Evolutionary conservation across 495 filamentous ascomycete genomes (phyloP), one percentile per base, ranked within the genome.

Genomic region (Glarea lozoyensis): DNA sequence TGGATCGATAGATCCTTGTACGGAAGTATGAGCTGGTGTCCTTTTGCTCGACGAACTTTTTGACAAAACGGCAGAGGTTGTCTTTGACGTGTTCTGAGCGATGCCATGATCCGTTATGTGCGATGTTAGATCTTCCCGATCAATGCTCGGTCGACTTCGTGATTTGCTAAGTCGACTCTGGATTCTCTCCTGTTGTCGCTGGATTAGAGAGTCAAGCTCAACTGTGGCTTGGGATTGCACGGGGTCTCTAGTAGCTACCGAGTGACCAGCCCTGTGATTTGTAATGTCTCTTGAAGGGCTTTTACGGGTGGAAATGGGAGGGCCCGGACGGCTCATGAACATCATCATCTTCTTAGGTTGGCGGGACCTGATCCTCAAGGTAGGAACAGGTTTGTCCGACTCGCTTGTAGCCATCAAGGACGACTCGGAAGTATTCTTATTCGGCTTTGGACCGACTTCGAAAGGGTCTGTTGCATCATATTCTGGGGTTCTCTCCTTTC

Each of bases 271-370:
- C n/a, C n/a, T n/a, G n/a, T n/a, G n/a, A n/a, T n/a, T n/a, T n/a
- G n/a, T n/a, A n/a, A n/a, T n/a, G n/a, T n/a, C n/a, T n/a, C n/a
- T n/a, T n/a, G n/a, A n/a, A n/a, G n/a, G n/a, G n/a, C n/a, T n/a
- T n/a, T n/a, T n/a, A n/a, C n/a, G n/a, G n/a, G n/a, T n/a, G n/a
- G n/a, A n/a, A n/a, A n/a, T n/a, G n/a, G 37, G 39, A 30, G 54
- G 40, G 15, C 18, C 36, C 4, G 50, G 37, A 16, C 33, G 36
- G 21, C 43, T 48, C 44, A 47, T 48, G 22, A 53, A 37, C 55
- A 58, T 54, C 44, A 58, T 45, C 55, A 53, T 58, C 23, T 52
- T 51, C 37, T 40, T 20, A 18, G 40, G 44, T n/a, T 50, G 43
- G 35, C 49, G 42, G n/a, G 55, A 36, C 27, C 53, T 58, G 15